Base-by-base conservation (phyloP, 1,139 yeast genomes). In the Taphrina communis region DNA sequence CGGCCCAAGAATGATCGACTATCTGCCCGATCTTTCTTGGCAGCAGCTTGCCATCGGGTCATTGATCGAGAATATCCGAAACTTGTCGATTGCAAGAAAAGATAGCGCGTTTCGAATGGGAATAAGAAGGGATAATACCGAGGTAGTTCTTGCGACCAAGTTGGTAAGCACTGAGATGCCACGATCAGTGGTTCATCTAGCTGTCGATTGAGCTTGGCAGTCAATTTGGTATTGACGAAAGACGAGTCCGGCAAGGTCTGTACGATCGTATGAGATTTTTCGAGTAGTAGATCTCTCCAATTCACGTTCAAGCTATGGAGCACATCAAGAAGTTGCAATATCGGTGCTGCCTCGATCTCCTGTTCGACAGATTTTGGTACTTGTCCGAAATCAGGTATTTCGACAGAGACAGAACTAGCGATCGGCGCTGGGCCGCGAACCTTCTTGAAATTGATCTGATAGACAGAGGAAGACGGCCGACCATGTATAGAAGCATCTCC, bases 11-110 rank as follows among this genome's bases (percentile, higher is more conserved):
- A 87, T 1, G 79, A 75, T 65, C 71, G 72, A 71, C 52, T 68
- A 72, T 59, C 71, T 60, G 68, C 70, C 31, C 74, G 66, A 12
- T 72, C 73, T 7, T 73, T 74, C 9, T 69, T 71, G 55, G 51
- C 55, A 17, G 69, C 46, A 1, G 65, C 51, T 75, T 87, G 90
- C 97, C 97, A 91, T 66, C 87, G 83, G 71, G 88, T 88, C 72
- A 94, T 89, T 63, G 90, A 81, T 71, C 98, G 83, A 0, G 96
- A 90, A 77, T 90, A 89, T 0, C 98, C 98, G 81, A 90, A 93
- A 0, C 98, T 92, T 0, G 97, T 90, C 5, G 94, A 88, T 74
- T 90, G 95, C 70, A 94, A 79, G 75, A 90, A 92, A 73, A 86
- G 85, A 59, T 89, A 82, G 71, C 98, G 83, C 0, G 95, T 86